Evolutionary conservation across 2,329 filamentous ascomycete genomes (phyloP), one percentile per base, ranked within the genome.

Genomic region (Trichoderma lentiforme): DNA sequence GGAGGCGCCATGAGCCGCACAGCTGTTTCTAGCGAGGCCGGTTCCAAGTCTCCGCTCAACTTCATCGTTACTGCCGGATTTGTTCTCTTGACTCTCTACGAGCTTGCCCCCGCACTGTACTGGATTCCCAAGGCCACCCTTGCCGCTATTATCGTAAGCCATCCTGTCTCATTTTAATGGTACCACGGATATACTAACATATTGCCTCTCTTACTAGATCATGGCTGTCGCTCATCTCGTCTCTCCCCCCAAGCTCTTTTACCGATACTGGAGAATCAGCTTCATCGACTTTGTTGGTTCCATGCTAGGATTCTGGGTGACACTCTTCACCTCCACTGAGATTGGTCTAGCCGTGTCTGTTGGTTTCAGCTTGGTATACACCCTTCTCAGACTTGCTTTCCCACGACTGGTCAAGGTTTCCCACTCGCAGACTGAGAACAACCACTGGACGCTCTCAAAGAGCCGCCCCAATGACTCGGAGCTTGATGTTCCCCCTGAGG

Each of bases 71-170:
- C 90, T 0, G 86, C 88, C 3, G 88, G 84, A 5, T 87, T 90
- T 62, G 88, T 92, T 21, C 81, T 92, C 8, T 78, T 91, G 1
- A 88, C 86, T 24, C 86, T 92, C 30, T 91, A 89, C 76, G 85
- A 89, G 72, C 85, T 91, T 47, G 87, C 86, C 0, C 86, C 86
- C 0, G 86, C 87, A 0, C 83, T 92, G 0, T 91, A 89, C 80
- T 92, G 89, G 88, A 89, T 92, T n/a, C 90, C 90, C 1, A 90
- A 90, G 75, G 85, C 89, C 0, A 90, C 88, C 0, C 83, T 92
- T 1, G 86, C 90, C 1, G 90, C 89, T 3, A 90, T 92, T 73
- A 91, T 92, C 74, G 77, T 84, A 76, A 73, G 82, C 79, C 21
- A n/a, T 8, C 9, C 43, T 4, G n/a, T n/a, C 26, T 28, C 2